A percentile compares a stretch with the other conserved stretches of the same genome.
phyloP scores from a whole-genome alignment of 768 basidiomycete species.

The Tylopilus sp. region DNA sequence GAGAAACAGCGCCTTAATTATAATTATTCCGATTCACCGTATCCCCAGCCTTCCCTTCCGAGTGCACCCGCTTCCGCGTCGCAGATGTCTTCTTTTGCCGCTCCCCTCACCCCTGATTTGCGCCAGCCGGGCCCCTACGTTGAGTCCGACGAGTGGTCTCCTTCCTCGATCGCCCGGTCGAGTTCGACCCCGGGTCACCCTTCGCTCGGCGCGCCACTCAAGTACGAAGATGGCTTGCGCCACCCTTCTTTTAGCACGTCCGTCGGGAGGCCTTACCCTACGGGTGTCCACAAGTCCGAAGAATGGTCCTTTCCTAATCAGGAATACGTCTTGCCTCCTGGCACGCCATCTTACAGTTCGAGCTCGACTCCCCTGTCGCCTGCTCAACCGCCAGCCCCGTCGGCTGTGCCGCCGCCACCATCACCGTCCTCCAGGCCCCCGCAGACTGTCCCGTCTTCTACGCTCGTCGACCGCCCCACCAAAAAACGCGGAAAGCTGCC shows the following conservation, averaged over 20 bases:
- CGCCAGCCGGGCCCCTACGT: conserved; percentile 40
- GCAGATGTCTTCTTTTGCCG: conserved; percentile 47
- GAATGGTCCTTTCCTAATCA: conserved; percentile 68
- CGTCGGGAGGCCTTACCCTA: conserved; percentile 46
- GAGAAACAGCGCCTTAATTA: conserved; percentile 39
- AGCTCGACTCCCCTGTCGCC: conserved; percentile 40
- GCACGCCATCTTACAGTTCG: conserved; percentile 24
- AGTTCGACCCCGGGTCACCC: conserved; percentile 61
- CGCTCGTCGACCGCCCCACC: conserved; percentile 70
- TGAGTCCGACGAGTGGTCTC: conserved; percentile 55
- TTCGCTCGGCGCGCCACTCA: conserved; percentile 44
- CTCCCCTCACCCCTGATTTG: conserved; percentile 46
- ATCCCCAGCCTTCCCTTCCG: conserved; percentile 48
- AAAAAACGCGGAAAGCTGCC: conserved; percentile 86
- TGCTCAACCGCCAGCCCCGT: conserved; percentile 32
- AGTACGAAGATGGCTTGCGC: conserved; percentile 70
- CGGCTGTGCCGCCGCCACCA: conserved; percentile 39
- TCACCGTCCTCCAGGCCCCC: conserved; percentile 50
- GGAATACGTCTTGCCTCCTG: conserved; percentile 49
- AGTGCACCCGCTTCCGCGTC: conserved; percentile 51
- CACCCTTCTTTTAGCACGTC: conserved; percentile 64
- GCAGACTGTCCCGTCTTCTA: conserved; percentile 47
- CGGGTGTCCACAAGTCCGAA: conserved; percentile 54
- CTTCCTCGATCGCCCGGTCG: conserved; percentile 63
- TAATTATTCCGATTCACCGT: conserved; percentile 43